Conservation (phyloP, 805 yeast species). For the Komagataella pseudopastoris region DNA sequence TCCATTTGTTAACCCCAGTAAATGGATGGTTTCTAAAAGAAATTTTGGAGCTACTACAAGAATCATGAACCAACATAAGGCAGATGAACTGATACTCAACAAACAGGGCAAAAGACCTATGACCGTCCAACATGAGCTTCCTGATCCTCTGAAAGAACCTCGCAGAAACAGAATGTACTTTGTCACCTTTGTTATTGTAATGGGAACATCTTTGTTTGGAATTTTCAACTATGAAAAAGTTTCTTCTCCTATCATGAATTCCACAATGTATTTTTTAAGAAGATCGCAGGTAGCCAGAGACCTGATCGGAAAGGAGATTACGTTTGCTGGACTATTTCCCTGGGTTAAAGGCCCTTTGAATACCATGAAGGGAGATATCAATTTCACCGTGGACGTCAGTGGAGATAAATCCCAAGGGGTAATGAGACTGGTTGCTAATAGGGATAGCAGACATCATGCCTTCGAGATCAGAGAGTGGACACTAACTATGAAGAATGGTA, state of each 20-base stretch:
- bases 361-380: conserved; percentile 70
- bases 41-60: not conserved
- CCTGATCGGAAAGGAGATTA: conserved; percentile 61
- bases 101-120: conserved; percentile 25
- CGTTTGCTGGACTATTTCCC: conserved; percentile 63
- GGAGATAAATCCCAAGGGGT: conserved; percentile 50
- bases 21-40: not conserved
- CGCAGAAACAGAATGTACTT: conserved; percentile 41
- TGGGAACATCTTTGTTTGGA: conserved; percentile 42
- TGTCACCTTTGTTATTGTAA: conserved; percentile 34
- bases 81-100: conserved; percentile 4
- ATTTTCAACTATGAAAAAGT: conserved; percentile 91
- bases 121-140: conserved; percentile 68
- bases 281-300: conserved; percentile 54
- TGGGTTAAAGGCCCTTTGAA: conserved; percentile 84
- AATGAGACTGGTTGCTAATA: conserved; percentile 56
- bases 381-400: conserved; percentile 54
- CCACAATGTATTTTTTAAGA: conserved; percentile 76
- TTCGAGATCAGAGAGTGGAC: conserved; percentile 55
- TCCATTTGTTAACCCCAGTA: not conserved
- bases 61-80: not conserved
- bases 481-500: conserved; percentile 30
- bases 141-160: conserved; percentile 56
- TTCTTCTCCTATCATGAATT: conserved; percentile 76
- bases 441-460: conserved; percentile 42